These are phyloP conservation scores for Wickerhamomyces hampshirensis DNA, from an alignment of 805 yeast genomes.

Conservation along the genomic window DNA sequence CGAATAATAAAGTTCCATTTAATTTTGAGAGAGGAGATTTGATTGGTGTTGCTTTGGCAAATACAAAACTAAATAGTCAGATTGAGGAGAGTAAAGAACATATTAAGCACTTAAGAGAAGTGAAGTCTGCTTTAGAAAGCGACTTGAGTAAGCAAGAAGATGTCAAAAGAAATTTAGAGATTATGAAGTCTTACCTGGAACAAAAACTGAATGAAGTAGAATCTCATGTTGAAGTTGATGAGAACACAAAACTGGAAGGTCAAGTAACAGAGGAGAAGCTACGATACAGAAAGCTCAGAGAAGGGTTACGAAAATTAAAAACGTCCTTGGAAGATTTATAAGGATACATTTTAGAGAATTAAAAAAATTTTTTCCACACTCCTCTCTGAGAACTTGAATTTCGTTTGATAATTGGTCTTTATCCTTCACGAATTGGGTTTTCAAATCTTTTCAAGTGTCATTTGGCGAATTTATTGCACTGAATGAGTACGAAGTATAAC, in stretches of 20 bases:
- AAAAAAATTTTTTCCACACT: no score
- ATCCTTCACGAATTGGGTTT: no score
- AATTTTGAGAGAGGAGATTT: slow-evolving; percentile 21
- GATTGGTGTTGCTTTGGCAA: slow-evolving; percentile 19
- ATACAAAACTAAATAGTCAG: slow-evolving; percentile 12
- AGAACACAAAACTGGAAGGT: slow-evolving; percentile 4
- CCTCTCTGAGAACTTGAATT: no score
- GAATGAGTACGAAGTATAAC: no score
- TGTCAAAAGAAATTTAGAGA: slow-evolving; percentile 1
- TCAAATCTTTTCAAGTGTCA: no score
- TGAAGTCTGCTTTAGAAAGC: not conserved
- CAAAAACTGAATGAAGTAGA: not conserved
- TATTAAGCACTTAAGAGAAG: not conserved
- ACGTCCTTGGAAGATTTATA: no score
- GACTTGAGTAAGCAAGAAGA: slow-evolving; percentile 5
- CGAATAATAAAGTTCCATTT: slow-evolving; percentile 18
- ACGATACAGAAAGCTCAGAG: slow-evolving; percentile 7
- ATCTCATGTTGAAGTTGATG: not conserved
- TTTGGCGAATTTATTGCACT: no score
- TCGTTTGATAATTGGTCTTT: no score
- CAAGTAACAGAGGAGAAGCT: slow-evolving; percentile 7
- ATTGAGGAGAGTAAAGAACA: slow-evolving; percentile 7
- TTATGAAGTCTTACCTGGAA: slow-evolving; percentile 1
- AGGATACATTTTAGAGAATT: no score
- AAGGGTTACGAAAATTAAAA: slow-evolving; percentile 4